Base-by-base conservation (phyloP, 352 stramenopile genomes). In the Halophytophthora polymorphica region DNA sequence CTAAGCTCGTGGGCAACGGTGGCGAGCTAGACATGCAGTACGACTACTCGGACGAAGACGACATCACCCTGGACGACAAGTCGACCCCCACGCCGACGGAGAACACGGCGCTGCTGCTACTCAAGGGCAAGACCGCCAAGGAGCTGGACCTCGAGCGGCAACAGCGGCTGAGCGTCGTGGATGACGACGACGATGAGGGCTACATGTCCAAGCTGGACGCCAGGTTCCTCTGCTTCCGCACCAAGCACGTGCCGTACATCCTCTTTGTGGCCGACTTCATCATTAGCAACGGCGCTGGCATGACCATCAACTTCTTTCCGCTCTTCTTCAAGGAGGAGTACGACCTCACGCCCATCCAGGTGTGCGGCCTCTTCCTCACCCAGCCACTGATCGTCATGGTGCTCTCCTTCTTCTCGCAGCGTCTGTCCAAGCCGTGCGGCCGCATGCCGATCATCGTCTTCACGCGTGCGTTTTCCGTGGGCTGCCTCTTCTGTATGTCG, bases 271-370 rank as follows among this genome's bases (percentile, higher is more conserved):
- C 78, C 14, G 81, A 92, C 59, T 92, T 92, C 55, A 74, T 92
- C 54, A 86, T 92, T 61, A 88, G 76, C 76, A 92, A 92, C 36
- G 81, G 81, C 34, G 81, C 81, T 5, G 81, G 81, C 47, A 92
- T 92, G 81, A 90, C 77, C 0, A 86, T 90, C 60, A 88, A 87
- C 47, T 92, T 92, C 50, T 92, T 92, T 65, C 81, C 81, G 23
- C 57, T 92, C 2, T 92, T 92, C 50, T 92, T 92, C 56, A 86
- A 83, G 59, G 64, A 87, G 25, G 78, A 92, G 49, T 90, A 92
- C 61, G 69, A 69, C 6, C 64, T 92, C 25, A 76, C 81, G 22
- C 81, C 81, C 17, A 88, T 88, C 46, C 73, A 89, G 39, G 71
- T 92, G 22, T 88, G 68, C 28, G 47, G 71, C 28, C 59, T 92